Conservation (phyloP, 2,329 filamentous ascomycete species). For the Bipolaris bicolor region DNA sequence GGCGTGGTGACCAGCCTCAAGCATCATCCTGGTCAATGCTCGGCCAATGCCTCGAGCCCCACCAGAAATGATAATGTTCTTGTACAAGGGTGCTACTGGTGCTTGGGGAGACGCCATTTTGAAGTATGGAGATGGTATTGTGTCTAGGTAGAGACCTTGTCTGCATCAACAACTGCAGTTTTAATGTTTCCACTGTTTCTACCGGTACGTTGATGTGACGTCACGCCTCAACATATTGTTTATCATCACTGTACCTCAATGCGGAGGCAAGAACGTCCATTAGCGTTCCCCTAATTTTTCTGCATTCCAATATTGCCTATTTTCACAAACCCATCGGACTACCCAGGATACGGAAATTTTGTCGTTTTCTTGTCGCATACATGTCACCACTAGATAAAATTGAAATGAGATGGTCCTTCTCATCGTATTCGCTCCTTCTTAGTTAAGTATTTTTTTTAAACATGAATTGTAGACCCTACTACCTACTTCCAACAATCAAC, state of each 20-base stretch:
- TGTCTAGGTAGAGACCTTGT: conserved; percentile 3
- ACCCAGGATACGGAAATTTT: background rate
- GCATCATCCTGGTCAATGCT: conserved; percentile 54
- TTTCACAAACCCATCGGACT: background rate
- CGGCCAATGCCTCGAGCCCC: conserved; percentile 58
- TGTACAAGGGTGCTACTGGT: conserved; percentile 22
- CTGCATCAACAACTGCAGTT: conserved; percentile 2
- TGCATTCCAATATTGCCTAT: background rate
- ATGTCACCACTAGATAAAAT: background rate
- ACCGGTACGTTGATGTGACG: conserved; percentile 34
- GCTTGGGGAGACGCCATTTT: conserved; percentile 13
- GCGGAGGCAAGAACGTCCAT: background rate
- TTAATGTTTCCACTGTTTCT: conserved; percentile 12
- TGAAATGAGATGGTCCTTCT: no score
- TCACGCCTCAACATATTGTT: conserved; percentile 25
- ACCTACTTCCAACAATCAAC: no score
- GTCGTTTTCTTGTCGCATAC: background rate
- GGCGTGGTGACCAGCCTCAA: conserved; percentile 53
- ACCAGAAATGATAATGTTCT: conserved; percentile 50
- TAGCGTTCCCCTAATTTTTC: background rate
- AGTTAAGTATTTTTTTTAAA: no score
- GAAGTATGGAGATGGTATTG: background rate
- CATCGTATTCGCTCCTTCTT: no score
- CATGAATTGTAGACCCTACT: no score
- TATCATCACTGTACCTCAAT: background rate